phyloP scores from a whole-genome alignment of 148 eudicot genomes.

The Beta vulgaris region DNA sequence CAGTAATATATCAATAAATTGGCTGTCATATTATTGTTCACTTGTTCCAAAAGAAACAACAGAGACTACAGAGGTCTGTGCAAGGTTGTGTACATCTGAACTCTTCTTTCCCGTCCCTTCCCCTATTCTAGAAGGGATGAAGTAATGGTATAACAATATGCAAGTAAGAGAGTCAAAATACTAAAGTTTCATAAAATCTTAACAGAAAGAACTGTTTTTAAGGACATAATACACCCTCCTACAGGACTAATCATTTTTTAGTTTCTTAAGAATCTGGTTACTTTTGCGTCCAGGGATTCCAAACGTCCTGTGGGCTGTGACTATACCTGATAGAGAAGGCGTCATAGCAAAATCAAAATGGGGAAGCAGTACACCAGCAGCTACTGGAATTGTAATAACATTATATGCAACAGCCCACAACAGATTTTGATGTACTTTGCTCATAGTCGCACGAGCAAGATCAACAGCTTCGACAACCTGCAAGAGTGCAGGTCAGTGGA shows the following conservation, averaged over 20 bases:
- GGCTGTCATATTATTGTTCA: too few relatives aligned
- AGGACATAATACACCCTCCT: background rate
- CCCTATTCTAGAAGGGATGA: background rate
- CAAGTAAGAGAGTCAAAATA: background rate
- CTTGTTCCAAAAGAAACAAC: too few relatives aligned
- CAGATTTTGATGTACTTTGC: conserved; percentile 87
- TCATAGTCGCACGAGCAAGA: conserved; percentile 82
- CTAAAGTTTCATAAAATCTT: background rate
- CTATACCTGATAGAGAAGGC: conserved; percentile 85
- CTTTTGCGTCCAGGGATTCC: background rate
- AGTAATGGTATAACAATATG: background rate
- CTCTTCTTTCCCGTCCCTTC: background rate
- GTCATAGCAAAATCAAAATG: conserved; percentile 96
- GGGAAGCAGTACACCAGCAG: conserved; percentile 90
- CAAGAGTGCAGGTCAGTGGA: conserved; percentile 8
- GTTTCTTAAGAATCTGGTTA: too few relatives aligned
- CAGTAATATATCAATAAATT: too few relatives aligned
- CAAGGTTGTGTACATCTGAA: background rate
- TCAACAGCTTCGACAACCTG: conserved; percentile 89
- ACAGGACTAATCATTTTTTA: too few relatives aligned
- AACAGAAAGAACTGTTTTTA: background rate
- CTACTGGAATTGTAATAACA: conserved; percentile 74
- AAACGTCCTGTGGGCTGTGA: conserved; percentile 8
- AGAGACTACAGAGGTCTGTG: background rate
- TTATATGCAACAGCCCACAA: conserved; percentile 92